Base-by-base conservation (phyloP, 2,329 filamentous ascomycete genomes). In the Stagonosporopsis rhizophila region DNA sequence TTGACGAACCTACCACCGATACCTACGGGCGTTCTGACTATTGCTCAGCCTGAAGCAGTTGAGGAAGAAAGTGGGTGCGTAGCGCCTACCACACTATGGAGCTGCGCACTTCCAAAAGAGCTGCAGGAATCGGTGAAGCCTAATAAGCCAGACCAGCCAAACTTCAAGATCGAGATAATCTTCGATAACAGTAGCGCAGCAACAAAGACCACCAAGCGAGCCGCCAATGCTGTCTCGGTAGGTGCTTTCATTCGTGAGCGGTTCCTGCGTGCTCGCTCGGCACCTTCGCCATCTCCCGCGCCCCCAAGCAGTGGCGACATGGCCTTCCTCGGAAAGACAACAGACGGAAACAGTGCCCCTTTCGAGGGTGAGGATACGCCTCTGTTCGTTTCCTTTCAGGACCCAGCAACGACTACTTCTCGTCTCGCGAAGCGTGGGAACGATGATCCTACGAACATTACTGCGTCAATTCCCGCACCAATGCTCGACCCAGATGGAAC, bases 341-440 rank as follows among this genome's bases (percentile, higher is more conserved):
- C 92, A 0, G 94, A 98, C 68, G 83, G 84, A 0, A 86, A 91
- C 59, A 80, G 83, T 12, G 82, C 83, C 38, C 78, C 87, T 4
- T 96, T 94, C 74, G 87, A 88, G 1, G 93, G 93, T 61, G 93
- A 96, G 77, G 84, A 88, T 8, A 96, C 94, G 0, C 93, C 94
- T 0, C 96, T 97, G 75, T 96, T 89, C 74, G 89, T 96, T 63
- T 91, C 87, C 25, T 82, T 96, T 51, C 78, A 92, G 62, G 76
- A 67, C 69, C 68, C 68, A 60, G 64, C 58, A 66, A 69, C 55
- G 14, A 40, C 56, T n/a, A 42, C 61, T 38, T 57, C 73, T 34
- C 67, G 71, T 17, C 64, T 79, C 3, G 59, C 62, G 32, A 80
- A 77, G 57, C 77, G 80, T 44, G 64, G 59, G 39, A 64, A 69